Conservation (phyloP, 1,284 basidiomycete genomes). For the Boletus subluridellus region DNA sequence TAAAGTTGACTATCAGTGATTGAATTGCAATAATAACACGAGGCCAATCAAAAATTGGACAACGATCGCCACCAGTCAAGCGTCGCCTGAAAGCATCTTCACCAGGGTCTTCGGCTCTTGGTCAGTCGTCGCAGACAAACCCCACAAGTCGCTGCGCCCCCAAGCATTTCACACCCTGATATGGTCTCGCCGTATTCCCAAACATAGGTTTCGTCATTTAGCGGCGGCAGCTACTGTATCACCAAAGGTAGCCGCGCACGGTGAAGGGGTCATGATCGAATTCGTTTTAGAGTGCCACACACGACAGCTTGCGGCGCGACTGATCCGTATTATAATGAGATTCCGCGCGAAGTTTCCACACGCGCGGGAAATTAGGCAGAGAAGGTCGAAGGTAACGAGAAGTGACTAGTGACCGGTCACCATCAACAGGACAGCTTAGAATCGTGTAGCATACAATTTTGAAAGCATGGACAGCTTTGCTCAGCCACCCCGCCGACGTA, state of each 20-base stretch:
- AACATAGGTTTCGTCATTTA: background rate
- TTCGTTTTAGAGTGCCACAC: constrained; percentile 5
- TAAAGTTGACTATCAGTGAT: constrained; percentile 16
- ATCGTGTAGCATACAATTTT: constrained; percentile 10
- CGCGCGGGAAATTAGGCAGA: constrained; percentile 1
- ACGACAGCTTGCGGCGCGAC: constrained; percentile 10
- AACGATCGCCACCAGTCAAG: constrained; percentile 22
- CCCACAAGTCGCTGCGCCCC: constrained; percentile 12
- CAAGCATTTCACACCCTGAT: constrained; percentile 8
- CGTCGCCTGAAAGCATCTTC: constrained; percentile 17
- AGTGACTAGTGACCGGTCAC: constrained; percentile 1
- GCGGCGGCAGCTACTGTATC: constrained; percentile 5
- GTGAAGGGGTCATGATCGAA: constrained; percentile 14
- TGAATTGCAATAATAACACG: constrained; percentile 19
- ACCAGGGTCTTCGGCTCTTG: constrained; percentile 24
- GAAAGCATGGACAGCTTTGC: background rate
- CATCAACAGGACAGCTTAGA: constrained; percentile 5
- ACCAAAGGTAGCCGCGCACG: constrained; percentile 19
- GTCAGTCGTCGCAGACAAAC: constrained; percentile 4
- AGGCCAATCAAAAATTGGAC: constrained; percentile 17
- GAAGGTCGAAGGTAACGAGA: constrained; percentile 1
- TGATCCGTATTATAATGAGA: constrained; percentile 11
- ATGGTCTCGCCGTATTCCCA: background rate
- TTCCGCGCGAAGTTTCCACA: constrained; percentile 4
- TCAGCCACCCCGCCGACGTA: constrained; percentile 47